Conservation (phyloP, 768 basidiomycete species). For the Boletus pseudopeckii region DNA sequence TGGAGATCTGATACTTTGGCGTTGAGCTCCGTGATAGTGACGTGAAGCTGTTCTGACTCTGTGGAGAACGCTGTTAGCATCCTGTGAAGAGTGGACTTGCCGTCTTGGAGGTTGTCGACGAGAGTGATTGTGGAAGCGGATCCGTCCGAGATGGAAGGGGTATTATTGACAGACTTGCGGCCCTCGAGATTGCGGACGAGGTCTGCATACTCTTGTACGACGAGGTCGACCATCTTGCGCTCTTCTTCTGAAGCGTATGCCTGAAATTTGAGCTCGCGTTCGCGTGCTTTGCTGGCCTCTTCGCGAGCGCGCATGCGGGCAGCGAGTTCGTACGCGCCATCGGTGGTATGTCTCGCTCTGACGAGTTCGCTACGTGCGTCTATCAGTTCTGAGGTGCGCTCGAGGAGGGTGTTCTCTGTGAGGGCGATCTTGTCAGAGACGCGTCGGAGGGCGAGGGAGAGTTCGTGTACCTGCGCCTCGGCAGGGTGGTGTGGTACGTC, state of each 20-base stretch:
- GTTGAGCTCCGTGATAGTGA: constrained; percentile 41
- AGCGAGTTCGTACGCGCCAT: constrained; percentile 54
- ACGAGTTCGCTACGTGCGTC: constrained; percentile 41
- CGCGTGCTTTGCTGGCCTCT: constrained; percentile 49
- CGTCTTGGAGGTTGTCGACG: constrained; percentile 42
- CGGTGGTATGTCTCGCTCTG: constrained; percentile 41
- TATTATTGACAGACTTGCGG: constrained; percentile 28
- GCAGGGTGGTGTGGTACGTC: constrained; percentile 40
- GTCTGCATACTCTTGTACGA: constrained; percentile 70
- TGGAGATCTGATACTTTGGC: constrained; percentile 42
- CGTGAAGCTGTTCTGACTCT: constrained; percentile 45
- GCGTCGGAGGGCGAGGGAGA: constrained; percentile 65
- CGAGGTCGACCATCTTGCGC: constrained; percentile 56
- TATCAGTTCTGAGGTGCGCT: constrained; percentile 47
- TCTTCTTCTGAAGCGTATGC: constrained; percentile 54
- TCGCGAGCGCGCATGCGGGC: constrained; percentile 52
- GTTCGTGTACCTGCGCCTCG: constrained; percentile 42
- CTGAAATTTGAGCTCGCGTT: constrained; percentile 45
- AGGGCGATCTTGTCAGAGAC: constrained; percentile 64
- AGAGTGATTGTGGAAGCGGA: constrained; percentile 24
- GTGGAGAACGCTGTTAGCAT: constrained; percentile 48
- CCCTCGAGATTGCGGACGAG: constrained; percentile 66
- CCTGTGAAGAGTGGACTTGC: constrained; percentile 45
- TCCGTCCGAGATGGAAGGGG: constrained; percentile 4
- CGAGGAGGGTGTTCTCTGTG: constrained; percentile 54